Evolutionary conservation across 2,329 filamentous ascomycete species (phyloP).

Genomic region (Aspergillaceae sp.): DNA sequence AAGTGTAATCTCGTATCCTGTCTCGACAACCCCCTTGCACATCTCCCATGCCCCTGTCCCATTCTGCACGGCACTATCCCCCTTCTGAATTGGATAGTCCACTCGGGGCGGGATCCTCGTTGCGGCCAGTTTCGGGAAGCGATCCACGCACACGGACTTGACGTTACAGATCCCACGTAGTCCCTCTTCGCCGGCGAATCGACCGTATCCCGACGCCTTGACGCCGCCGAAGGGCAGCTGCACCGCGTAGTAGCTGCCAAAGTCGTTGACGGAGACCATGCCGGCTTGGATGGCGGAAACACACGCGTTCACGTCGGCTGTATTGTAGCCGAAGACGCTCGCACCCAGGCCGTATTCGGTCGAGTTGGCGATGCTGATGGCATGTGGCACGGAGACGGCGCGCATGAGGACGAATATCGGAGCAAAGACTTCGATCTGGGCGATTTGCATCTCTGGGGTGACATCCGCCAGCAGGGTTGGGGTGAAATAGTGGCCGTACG

Average conservation of each 20-base stretch:
- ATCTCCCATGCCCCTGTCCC: conserved; percentile 56
- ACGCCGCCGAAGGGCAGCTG: conserved; percentile 90
- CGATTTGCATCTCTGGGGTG: conserved; percentile 74
- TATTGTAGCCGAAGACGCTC: conserved; percentile 70
- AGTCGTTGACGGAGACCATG: conserved; percentile 95
- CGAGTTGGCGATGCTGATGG: conserved; percentile 72
- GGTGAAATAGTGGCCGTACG: conserved; percentile 79
- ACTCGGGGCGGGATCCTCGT: conserved; percentile 75
- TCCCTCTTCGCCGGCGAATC: conserved; percentile 87
- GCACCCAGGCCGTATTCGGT: conserved; percentile 80
- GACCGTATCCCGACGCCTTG: conserved; percentile 81
- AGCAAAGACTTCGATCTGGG: conserved; percentile 85
- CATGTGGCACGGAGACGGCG: conserved; percentile 54
- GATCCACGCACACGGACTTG: conserved; percentile 81
- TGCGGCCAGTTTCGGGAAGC: conserved; percentile 44
- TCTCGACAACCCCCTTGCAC: conserved; percentile 38
- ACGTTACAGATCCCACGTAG: conserved; percentile 74
- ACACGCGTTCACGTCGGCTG: conserved; percentile 54
- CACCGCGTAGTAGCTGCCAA: conserved; percentile 85
- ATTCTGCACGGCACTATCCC: conserved; percentile 42
- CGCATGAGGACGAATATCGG: conserved; percentile 83
- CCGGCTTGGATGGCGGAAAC: conserved; percentile 65
- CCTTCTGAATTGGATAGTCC: conserved; percentile 68
- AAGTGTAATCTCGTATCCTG: conserved; percentile 39
- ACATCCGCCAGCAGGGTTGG: conserved; percentile 91